Evolutionary conservation across 805 yeast genomes (phyloP), one percentile per base, ranked within the genome.

Genomic region (Candida pseudofarinosa): DNA sequence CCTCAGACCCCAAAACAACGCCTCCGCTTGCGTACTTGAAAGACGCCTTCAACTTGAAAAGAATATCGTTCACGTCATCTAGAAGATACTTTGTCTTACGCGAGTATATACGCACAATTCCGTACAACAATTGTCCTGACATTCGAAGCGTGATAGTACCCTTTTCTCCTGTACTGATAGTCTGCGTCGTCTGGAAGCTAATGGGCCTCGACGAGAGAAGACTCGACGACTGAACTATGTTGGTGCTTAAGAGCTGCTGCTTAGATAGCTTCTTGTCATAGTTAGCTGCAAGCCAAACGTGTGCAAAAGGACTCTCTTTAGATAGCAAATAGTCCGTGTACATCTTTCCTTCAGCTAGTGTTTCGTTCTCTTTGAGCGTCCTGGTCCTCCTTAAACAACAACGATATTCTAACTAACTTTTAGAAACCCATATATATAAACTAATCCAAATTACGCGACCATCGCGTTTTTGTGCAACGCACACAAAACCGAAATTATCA

Each of bases 261-360:
- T 84, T 83, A 35, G 89, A 75, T 28, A 87, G 74, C 51, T 82
- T 83, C 53, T 80, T 79, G 52, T 89, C 95, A 63, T 89, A 75
- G 58, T 87, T 89, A 16, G 96, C 91, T 7, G 97, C 97, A 37
- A 89, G 71, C 97, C 97, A 89, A 6, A 88, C 89, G 50, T 83
- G 86, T 2, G 95, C 95, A 46, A 89, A 69, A 1, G 96, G 96
- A 2, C 96, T 95, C 56, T 82, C 82, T 46, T 79, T 81, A 2
- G 86, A 71, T 16, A 82, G 68, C 26, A 80, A 60, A 39, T 70
- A 69, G 41, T 77, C 81, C 2, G 80, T 69, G 23, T 42, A 30
- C 52, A 48, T 44, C 34, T 6, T 32, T 32, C 5, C 34, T 32
- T 32, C 34, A 15, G 6, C 7, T 32, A 33, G 36, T 16, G 5